phyloP scores from a whole-genome alignment of 2,329 filamentous ascomycete species.

The Colletotrichum tamarilloi region DNA sequence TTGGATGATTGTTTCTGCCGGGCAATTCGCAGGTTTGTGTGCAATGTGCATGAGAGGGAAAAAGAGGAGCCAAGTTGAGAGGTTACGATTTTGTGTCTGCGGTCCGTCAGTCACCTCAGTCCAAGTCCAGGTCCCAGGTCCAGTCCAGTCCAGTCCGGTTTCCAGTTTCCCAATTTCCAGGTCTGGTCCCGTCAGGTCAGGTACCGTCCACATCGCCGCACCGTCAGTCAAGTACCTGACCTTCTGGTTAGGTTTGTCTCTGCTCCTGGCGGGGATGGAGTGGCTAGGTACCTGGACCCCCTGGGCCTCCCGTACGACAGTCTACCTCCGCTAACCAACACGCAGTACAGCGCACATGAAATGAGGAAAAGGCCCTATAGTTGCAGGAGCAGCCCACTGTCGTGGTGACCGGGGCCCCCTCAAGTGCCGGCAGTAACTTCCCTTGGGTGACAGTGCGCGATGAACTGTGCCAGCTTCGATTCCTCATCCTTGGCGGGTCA shows the following conservation, averaged over 20 bases:
- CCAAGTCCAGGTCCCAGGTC: constrained; percentile 11
- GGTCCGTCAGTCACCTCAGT: constrained; percentile 37
- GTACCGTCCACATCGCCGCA: too few species aligned
- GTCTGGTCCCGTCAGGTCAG: neutral
- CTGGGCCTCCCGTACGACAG: neutral
- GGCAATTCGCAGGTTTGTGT: constrained; percentile 51
- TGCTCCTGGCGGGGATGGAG: neutral
- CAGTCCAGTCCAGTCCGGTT: constrained; percentile 15
- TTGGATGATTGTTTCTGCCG: constrained; percentile 48
- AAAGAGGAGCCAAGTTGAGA: constrained; percentile 56
- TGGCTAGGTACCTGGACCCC: neutral
- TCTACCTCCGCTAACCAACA: constrained; percentile 18
- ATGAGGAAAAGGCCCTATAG: neutral
- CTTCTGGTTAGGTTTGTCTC: neutral
- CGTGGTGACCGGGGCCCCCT: constrained; percentile 1
- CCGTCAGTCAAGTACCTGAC: neutral
- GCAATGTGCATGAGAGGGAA: constrained; percentile 52
- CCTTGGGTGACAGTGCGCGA: constrained; percentile 24
- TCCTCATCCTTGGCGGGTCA: neutral
- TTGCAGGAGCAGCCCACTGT: neutral
- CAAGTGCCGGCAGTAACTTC: constrained; percentile 13
- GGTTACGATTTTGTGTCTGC: constrained; percentile 55
- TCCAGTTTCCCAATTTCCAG: constrained; percentile 14
- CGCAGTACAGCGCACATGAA: neutral
- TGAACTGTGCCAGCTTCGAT: constrained; percentile 4